Conservation (phyloP, 2,329 filamentous ascomycete species). For the Graphiopsis chlorocephala region DNA sequence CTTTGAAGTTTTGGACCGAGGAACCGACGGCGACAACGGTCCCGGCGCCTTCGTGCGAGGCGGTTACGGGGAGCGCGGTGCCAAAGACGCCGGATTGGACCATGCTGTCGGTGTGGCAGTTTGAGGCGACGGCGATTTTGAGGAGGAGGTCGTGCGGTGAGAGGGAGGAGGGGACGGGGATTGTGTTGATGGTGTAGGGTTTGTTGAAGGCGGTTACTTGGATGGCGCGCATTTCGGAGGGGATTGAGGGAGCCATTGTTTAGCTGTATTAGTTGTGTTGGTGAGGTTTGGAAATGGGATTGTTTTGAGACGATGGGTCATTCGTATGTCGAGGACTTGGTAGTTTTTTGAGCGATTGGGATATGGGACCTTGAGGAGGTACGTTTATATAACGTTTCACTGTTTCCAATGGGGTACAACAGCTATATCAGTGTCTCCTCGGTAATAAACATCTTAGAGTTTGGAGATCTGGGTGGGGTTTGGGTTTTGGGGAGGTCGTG, state of each 20-base stretch:
- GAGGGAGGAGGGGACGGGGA: slow-evolving; percentile 49
- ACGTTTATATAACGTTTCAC: background rate
- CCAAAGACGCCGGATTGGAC: slow-evolving; percentile 51
- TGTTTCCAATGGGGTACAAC: background rate
- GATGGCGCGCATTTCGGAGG: slow-evolving; percentile 47
- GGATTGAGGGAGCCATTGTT: slow-evolving; percentile 34
- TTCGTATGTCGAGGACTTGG: too few relatives aligned
- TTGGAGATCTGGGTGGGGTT: background rate
- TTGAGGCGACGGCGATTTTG: slow-evolving; percentile 58
- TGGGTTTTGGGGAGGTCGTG: background rate
- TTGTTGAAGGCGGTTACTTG: slow-evolving; percentile 53
- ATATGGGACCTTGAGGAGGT: background rate
- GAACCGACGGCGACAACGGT: slow-evolving; percentile 51
- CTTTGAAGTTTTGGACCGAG: slow-evolving; percentile 41
- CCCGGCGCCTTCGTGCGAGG: slow-evolving; percentile 58
- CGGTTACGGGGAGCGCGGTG: slow-evolving; percentile 50
- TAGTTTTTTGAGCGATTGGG: background rate
- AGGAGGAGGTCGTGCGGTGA: slow-evolving; percentile 56
- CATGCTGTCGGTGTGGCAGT: slow-evolving; percentile 63
- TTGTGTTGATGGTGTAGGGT: slow-evolving; percentile 53
- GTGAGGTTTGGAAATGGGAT: background rate
- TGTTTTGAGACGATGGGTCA: too few relatives aligned
- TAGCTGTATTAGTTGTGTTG: too few relatives aligned
- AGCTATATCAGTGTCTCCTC: background rate
- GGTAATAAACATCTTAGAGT: background rate